Conservation (phyloP, 1,284 basidiomycete species). For the Ustilago shanxiensis region DNA sequence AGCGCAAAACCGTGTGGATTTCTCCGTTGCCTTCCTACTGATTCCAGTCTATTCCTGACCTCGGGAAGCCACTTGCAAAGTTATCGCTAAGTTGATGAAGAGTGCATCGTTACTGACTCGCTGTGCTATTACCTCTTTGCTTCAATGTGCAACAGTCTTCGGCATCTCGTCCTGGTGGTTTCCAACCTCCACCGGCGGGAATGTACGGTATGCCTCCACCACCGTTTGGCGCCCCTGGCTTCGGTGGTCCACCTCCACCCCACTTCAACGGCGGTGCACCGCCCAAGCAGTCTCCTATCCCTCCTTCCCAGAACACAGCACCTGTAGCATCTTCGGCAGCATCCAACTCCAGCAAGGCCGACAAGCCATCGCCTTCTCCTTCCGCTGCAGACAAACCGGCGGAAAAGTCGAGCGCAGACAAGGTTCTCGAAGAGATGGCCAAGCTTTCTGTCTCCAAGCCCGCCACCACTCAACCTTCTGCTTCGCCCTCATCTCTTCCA, state of each 20-base stretch:
- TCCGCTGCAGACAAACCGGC: slow-evolving; percentile 13
- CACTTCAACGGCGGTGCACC: slow-evolving; percentile 30
- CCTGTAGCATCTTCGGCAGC: slow-evolving; percentile 22
- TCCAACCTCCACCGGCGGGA: slow-evolving; percentile 20
- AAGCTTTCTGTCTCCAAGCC: slow-evolving; percentile 54
- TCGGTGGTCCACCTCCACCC: slow-evolving; percentile 45
- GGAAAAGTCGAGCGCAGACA: slow-evolving; percentile 51
- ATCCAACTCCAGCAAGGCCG: slow-evolving; percentile 1
- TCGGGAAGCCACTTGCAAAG: slow-evolving; percentile 4
- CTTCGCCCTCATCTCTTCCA: slow-evolving; percentile 36
- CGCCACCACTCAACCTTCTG: slow-evolving; percentile 11
- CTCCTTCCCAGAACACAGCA: slow-evolving; percentile 22
- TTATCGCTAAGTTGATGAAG: background rate
- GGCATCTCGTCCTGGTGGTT: slow-evolving; percentile 26
- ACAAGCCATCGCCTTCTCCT: slow-evolving; percentile 26
- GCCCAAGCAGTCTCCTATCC: slow-evolving; percentile 18
- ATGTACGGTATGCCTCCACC: slow-evolving; percentile 44
- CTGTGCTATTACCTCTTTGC: background rate
- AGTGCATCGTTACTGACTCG: slow-evolving; percentile 11
- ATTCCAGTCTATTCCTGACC: slow-evolving; percentile 56
- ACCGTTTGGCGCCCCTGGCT: slow-evolving; percentile 11
- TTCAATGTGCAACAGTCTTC: slow-evolving; percentile 21
- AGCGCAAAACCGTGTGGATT: slow-evolving; percentile 80
- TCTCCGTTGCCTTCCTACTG: slow-evolving; percentile 82
- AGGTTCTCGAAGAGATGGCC: slow-evolving; percentile 57